Conservation (phyloP, 1,284 basidiomycete species). For the Marasmius tenuissimus region DNA sequence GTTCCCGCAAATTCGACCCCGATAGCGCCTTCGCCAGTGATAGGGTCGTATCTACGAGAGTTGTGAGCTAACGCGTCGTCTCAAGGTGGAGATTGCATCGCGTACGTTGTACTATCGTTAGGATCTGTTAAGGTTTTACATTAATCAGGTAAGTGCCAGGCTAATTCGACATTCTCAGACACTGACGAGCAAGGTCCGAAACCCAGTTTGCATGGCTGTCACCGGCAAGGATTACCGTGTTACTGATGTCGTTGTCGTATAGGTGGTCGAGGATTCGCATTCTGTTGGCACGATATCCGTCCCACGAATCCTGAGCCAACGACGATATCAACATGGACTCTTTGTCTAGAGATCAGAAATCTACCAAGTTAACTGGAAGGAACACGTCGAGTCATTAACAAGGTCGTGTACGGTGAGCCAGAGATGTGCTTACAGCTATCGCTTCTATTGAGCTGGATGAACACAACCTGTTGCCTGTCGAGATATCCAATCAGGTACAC, state of each 20-base stretch:
- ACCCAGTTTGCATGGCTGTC: constrained; percentile 71
- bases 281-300: constrained; percentile 63
- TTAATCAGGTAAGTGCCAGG: background rate
- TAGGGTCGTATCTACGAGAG: constrained; percentile 46
- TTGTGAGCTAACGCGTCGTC: background rate
- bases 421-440: constrained; percentile 35
- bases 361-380: background rate
- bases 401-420: no score
- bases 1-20: constrained; percentile 72
- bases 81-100: background rate
- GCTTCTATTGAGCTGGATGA: constrained; percentile 45
- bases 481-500: background rate
- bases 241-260: constrained; percentile 52
- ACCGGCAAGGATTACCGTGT: constrained; percentile 62
- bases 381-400: background rate
- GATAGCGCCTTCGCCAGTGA: constrained; percentile 53
- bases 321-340: constrained; percentile 17
- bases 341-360: constrained; percentile 18
- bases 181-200: constrained; percentile 54
- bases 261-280: constrained; percentile 59
- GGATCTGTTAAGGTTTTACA: constrained; percentile 31
- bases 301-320: constrained; percentile 53
- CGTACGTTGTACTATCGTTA: constrained; percentile 47
- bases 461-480: constrained; percentile 55
- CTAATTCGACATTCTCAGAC: background rate